Percentiles rank a stretch among this genome's conserved stretches.
phyloP scores from a whole-genome alignment of 768 basidiomycete species.

The Leccinum subtestaceum region DNA sequence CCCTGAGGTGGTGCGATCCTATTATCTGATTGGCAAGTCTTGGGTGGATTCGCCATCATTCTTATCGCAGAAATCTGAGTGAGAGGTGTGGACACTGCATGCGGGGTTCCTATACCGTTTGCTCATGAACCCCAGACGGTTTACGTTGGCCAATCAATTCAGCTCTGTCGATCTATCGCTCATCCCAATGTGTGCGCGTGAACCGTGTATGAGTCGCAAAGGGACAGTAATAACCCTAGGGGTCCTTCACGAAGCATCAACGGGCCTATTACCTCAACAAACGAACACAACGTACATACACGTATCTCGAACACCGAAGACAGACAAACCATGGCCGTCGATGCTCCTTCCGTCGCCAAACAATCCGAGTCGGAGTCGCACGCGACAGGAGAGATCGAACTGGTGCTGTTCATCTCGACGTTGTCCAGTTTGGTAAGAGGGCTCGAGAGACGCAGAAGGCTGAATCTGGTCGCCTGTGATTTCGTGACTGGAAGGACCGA shows the following conservation, averaged over 20 bases:
- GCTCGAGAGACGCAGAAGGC: conserved; percentile 14
- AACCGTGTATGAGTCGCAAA: neutral
- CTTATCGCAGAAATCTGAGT: neutral
- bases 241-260: neutral
- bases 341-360: conserved; percentile 26
- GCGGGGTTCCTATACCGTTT: neutral
- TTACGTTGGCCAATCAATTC: neutral
- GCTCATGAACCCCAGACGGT: neutral
- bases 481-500: conserved; percentile 6
- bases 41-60: neutral
- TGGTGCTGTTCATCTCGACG: conserved; percentile 1
- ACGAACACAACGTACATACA: conserved; percentile 4
- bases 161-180: neutral
- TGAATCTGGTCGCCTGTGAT: neutral
- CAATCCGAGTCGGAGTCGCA: conserved; percentile 24
- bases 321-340: conserved; percentile 10
- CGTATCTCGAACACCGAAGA: neutral
- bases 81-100: too few relatives aligned
- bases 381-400: conserved; percentile 24
- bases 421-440: conserved; percentile 15
- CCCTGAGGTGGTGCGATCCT: neutral
- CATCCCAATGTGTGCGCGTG: neutral
- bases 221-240: neutral
- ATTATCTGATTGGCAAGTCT: neutral
- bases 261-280: neutral